Conservation (phyloP, 2,329 filamentous ascomycete species). For the Dothideomycetes sp. region DNA sequence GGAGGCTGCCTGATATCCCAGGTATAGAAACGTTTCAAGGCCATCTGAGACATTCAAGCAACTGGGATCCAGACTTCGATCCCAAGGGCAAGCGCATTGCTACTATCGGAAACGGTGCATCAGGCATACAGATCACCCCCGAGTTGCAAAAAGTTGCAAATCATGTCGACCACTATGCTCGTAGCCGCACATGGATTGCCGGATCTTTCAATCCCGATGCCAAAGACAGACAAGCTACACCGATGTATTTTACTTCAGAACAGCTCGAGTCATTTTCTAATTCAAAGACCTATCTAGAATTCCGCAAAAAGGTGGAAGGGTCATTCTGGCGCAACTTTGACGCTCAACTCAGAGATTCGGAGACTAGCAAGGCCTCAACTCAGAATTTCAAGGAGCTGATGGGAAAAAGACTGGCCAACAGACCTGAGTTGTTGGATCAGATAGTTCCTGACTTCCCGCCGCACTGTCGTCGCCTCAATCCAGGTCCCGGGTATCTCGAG, state of each 20-base stretch:
- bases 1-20: conserved; percentile 53
- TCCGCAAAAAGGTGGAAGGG: conserved; percentile 34
- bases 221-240: conserved; percentile 41
- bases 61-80: conserved; percentile 27
- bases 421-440: conserved; percentile 33
- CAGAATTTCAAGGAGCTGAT: conserved; percentile 34
- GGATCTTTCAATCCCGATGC: conserved; percentile 44
- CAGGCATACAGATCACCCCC: conserved; percentile 33
- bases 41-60: conserved; percentile 29
- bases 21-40: conserved; percentile 31
- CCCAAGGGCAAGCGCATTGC: conserved; percentile 31
- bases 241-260: conserved; percentile 47
- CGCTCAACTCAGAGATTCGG: conserved; percentile 29
- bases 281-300: conserved; percentile 49
- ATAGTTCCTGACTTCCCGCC: conserved; percentile 34
- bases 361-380: conserved; percentile 21
- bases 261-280: conserved; percentile 50
- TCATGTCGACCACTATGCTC: conserved; percentile 54
- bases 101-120: conserved; percentile 36
- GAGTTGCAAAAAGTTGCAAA: conserved; percentile 40
- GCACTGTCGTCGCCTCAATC: conserved; percentile 36
- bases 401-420: conserved; percentile 38
- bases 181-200: conserved; percentile 60
- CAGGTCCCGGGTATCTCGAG: conserved; percentile 36
- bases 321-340: conserved; percentile 48